Conservation (phyloP, 2,329 filamentous ascomycete genomes). For the Microcyclospora pomicola region DNA sequence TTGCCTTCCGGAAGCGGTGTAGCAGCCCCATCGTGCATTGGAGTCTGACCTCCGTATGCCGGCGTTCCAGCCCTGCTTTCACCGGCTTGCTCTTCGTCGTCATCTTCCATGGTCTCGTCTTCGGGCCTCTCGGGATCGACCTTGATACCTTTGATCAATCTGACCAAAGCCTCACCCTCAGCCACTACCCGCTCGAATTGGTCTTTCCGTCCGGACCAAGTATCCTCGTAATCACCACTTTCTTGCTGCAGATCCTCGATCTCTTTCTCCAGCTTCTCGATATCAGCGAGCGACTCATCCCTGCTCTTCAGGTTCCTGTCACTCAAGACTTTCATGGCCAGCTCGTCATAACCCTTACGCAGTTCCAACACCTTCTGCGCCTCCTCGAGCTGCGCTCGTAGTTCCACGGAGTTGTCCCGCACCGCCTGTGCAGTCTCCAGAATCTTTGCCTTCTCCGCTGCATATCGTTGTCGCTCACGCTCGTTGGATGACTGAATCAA, state of each 20-base stretch:
- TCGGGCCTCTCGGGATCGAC: conserved; percentile 78
- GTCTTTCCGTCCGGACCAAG: conserved; percentile 71
- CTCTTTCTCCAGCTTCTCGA: conserved; percentile 74
- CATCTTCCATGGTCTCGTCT: conserved; percentile 40
- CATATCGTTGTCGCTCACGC: conserved; percentile 71
- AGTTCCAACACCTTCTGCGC: conserved; percentile 62
- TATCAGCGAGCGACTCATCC: conserved; percentile 65
- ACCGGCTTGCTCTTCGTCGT: conserved; percentile 26
- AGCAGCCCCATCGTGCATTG: conserved; percentile 16
- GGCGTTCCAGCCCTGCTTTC: conserved; percentile 34
- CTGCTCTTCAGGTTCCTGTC: conserved; percentile 67
- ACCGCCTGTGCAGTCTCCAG: conserved; percentile 64
- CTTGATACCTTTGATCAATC: conserved; percentile 86
- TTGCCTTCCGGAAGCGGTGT: conserved; percentile 27
- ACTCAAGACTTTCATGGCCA: conserved; percentile 73
- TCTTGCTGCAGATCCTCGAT: conserved; percentile 78
- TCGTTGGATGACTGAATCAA: conserved; percentile 73
- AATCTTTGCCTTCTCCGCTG: conserved; percentile 65
- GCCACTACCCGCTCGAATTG: conserved; percentile 83
- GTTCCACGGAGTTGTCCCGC: conserved; percentile 55
- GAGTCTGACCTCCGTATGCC: conserved; percentile 24
- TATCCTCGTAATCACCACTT: conserved; percentile 64
- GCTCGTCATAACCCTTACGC: conserved; percentile 74
- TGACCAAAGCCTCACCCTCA: conserved; percentile 73
- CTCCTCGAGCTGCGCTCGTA: conserved; percentile 62